Evolutionary conservation across 2,329 filamentous ascomycete species (phyloP).

Genomic region (Didymella pomorum): DNA sequence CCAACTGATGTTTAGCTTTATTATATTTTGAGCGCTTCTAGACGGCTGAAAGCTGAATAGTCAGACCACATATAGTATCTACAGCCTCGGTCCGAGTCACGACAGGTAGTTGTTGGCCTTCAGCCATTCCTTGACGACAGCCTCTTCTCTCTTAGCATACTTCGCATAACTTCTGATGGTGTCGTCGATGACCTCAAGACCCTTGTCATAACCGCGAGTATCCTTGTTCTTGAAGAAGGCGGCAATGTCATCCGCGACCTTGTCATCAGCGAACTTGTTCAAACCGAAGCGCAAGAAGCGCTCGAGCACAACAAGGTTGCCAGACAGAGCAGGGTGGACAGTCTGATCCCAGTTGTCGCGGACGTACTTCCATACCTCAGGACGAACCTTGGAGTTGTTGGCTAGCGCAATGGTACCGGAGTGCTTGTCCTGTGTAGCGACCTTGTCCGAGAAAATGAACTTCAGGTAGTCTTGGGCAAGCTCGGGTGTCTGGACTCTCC

Average conservation of each 20-base stretch:
- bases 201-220: constrained; percentile 84
- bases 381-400: constrained; percentile 75
- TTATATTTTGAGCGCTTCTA: neutral
- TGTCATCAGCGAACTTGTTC: constrained; percentile 76
- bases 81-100: constrained; percentile 34
- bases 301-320: constrained; percentile 88
- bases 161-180: constrained; percentile 82
- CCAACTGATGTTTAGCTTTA: neutral
- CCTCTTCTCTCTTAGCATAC: constrained; percentile 80
- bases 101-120: constrained; percentile 64
- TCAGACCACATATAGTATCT: neutral
- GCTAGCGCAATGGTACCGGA: constrained; percentile 77
- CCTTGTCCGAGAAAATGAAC: constrained; percentile 83
- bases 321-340: constrained; percentile 74
- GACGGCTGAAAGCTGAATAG: neutral
- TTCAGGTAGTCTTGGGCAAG: constrained; percentile 73
- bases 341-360: constrained; percentile 78
- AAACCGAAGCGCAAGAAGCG: constrained; percentile 83
- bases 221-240: constrained; percentile 88
- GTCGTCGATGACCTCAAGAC: constrained; percentile 84
- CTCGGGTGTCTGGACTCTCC: constrained; percentile 72
- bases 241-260: constrained; percentile 77
- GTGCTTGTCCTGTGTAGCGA: constrained; percentile 88
- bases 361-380: constrained; percentile 83
- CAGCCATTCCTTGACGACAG: constrained; percentile 81